A percentile compares a stretch with the other conserved stretches of the same genome.
Evolutionary conservation across 768 basidiomycete genomes (phyloP).

Genomic region (Leccinum ochraceum): DNA sequence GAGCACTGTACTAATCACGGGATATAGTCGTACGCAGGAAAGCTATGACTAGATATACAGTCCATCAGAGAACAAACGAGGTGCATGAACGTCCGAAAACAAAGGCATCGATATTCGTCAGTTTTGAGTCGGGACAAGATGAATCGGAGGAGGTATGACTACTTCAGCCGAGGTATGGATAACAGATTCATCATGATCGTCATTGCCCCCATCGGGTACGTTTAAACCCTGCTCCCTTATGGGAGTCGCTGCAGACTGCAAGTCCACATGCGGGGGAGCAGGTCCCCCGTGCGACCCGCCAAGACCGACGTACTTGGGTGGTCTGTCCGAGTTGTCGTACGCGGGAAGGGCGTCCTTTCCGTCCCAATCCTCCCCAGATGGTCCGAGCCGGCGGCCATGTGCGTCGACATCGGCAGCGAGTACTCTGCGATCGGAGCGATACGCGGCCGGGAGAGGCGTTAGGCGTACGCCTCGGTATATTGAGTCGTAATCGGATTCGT

Average conservation of each 20-base stretch:
- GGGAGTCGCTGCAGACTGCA: background rate
- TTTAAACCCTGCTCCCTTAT: constrained; percentile 4
- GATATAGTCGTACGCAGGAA: background rate
- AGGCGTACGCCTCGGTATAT: constrained; percentile 19
- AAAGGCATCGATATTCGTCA: constrained; percentile 5
- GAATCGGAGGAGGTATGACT: background rate
- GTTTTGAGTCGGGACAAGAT: background rate
- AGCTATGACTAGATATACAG: background rate
- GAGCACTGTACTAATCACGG: too few relatives aligned
- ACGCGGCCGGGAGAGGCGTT: constrained; percentile 23
- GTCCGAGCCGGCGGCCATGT: constrained; percentile 39
- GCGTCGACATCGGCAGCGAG: constrained; percentile 41
- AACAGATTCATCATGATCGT: background rate
- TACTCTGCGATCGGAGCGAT: constrained; percentile 25
- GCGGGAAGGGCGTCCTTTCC: constrained; percentile 52
- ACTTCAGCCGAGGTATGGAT: background rate
- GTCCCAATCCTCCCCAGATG: constrained; percentile 33
- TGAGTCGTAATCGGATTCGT: constrained; percentile 5
- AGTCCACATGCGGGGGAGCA: background rate
- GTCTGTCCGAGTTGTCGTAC: constrained; percentile 46
- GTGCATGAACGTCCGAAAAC: background rate
- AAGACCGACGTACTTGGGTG: constrained; percentile 45
- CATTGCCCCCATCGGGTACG: background rate
- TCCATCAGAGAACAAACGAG: background rate
- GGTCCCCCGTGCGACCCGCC: constrained; percentile 7